Evolutionary conservation across 2,329 filamentous ascomycete species (phyloP).

Genomic region (Cadophora gregata): DNA sequence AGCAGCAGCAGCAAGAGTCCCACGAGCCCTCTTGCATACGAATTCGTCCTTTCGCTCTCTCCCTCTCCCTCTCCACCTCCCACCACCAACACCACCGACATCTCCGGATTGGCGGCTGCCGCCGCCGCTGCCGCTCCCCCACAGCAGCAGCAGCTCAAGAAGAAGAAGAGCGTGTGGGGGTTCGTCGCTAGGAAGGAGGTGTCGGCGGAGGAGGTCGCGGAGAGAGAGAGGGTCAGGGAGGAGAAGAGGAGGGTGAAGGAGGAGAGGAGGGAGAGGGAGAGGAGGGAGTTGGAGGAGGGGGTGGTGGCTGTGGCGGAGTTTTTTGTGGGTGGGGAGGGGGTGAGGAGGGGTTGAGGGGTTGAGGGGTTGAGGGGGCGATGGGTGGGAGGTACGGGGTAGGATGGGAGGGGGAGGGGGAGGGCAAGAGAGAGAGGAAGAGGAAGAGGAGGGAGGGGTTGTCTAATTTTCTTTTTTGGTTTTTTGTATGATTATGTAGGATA

Average conservation of each 20-base stretch:
- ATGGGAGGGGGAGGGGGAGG: too few relatives aligned
- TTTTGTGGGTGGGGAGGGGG: neutral
- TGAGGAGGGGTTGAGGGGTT: neutral
- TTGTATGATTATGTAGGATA: too few relatives aligned
- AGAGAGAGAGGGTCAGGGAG: neutral
- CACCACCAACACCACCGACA: neutral
- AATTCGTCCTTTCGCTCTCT: neutral
- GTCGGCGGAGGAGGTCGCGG: neutral
- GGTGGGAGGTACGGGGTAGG: too few relatives aligned
- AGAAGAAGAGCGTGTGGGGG: slow-evolving; percentile 7
- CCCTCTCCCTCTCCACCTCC: neutral
- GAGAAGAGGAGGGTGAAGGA: neutral
- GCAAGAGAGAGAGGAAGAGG: too few relatives aligned
- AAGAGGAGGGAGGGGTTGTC: too few relatives aligned
- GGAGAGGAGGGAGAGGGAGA: neutral
- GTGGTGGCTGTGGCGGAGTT: neutral
- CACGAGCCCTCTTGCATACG: neutral
- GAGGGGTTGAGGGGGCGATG: neutral
- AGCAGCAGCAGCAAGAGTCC: neutral
- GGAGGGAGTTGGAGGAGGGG: neutral
- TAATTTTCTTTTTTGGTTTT: too few relatives aligned
- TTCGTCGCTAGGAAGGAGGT: neutral
- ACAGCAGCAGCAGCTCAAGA: too few relatives aligned
- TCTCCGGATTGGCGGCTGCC: neutral
- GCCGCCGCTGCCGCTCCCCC: too few relatives aligned